Evolutionary conservation across 495 filamentous ascomycete species (phyloP), one percentile per base, ranked within the genome.

Genomic region (Beverwykella pulmonaria): DNA sequence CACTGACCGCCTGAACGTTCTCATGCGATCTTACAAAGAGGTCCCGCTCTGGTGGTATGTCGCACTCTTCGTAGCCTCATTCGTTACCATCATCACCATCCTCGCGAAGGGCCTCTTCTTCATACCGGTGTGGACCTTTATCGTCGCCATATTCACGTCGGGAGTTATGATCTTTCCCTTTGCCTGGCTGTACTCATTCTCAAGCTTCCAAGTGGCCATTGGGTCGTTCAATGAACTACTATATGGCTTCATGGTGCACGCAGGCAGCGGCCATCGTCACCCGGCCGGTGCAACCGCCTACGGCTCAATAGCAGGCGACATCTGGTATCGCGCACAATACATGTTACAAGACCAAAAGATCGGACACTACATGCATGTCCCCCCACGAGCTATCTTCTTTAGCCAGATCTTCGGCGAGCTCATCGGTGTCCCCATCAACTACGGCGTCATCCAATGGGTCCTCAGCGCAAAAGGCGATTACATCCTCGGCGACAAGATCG

Each of bases 41-140:
- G 81, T 86, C 1, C 83, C 82, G 0, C 61, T 80, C 8, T 83
- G 80, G 81, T 85, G 84, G 84, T 86, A 83, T 56, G 23, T 78
- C 6, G 63, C 58, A 26, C 71, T 85, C 17, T 84, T 86, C 60
- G 29, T 77, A 15, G 74, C 61, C 4, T 78, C 79, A 0, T 83
- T 85, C 54, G 48, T 81, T 25, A 79, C 78, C 6, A 75, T 85
- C 26, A 76, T 84, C 65, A 76, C 78, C 1, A 76, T 79, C 25
- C 74, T 83, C 2, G 79, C 75, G 0, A 75, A 75, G 14, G 77
- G 80, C n/a, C 73, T 81, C 23, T 75, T 85, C 23, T 86, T 80
- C 65, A 85, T 86, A 59, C 83, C 82, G 3, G 79, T 83, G 57
- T 85, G 82, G 83, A 82, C 83, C 3, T 79, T 82, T 26, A 80